Evolutionary conservation across 306 rosid species (phyloP).

Genomic region (Oxytropis ochrocephala): DNA sequence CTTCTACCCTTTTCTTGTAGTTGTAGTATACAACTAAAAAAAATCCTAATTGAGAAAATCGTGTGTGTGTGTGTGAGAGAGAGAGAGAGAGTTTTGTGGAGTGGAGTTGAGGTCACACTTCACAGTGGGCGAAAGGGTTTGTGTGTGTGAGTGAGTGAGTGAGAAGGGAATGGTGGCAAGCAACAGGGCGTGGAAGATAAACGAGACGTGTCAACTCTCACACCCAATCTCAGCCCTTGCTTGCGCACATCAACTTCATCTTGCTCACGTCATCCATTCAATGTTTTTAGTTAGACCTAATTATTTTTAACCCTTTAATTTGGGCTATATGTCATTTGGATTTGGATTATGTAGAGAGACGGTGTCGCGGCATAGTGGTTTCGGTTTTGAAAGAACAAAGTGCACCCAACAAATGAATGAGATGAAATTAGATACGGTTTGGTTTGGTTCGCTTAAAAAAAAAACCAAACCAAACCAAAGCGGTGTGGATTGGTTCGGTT

Average conservation of each 20-base stretch:
- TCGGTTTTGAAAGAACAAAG: too few relatives aligned
- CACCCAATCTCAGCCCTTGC: slow-evolving; percentile 57
- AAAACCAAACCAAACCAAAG: too few relatives aligned
- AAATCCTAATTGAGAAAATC: neutral
- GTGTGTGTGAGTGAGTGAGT: slow-evolving; percentile 13
- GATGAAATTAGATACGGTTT: too few relatives aligned
- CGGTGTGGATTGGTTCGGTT: too few relatives aligned
- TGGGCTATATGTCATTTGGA: too few relatives aligned
- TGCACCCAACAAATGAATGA: too few relatives aligned
- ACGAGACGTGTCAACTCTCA: slow-evolving; percentile 23
- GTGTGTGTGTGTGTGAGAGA: neutral
- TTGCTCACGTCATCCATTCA: slow-evolving; percentile 27
- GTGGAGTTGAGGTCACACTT: neutral
- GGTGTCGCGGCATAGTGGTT: too few relatives aligned
- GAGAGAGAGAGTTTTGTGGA: neutral
- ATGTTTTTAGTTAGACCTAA: neutral
- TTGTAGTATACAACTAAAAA: neutral
- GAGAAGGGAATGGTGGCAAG: slow-evolving; percentile 32
- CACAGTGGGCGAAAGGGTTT: neutral
- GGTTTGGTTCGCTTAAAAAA: too few relatives aligned
- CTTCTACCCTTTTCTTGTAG: neutral
- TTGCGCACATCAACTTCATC: slow-evolving; percentile 26
- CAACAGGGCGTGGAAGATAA: slow-evolving; percentile 29
- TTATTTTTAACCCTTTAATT: neutral
- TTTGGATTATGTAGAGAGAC: too few relatives aligned